Evolutionary conservation across 257 asterid species (phyloP).

Genomic region (Voacanga thouarsii): DNA sequence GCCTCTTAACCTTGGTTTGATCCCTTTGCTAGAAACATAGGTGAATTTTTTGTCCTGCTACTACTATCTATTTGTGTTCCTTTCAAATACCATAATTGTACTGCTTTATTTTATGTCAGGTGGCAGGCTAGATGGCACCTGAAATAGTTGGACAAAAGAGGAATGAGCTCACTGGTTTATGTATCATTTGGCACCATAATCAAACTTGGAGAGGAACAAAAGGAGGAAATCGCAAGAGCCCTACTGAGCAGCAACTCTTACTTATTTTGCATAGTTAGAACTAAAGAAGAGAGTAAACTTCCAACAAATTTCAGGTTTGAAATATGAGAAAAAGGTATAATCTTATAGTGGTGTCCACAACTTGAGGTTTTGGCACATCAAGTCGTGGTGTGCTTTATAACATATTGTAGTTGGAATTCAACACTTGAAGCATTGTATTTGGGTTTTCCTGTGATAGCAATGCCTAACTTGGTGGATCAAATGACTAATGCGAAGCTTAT

Average conservation of each 20-base stretch:
- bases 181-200: conserved; percentile 31
- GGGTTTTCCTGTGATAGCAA: conserved; percentile 25
- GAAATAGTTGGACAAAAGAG: conserved; percentile 22
- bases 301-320: conserved; percentile 9
- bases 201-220: conserved; percentile 16
- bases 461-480: conserved; percentile 23
- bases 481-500: conserved; percentile 26
- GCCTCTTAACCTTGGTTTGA: too few species aligned
- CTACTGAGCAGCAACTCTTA: conserved; percentile 3
- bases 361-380: conserved; percentile 25
- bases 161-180: conserved; percentile 21
- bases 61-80: too few species aligned
- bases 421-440: conserved; percentile 20
- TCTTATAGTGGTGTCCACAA: conserved; percentile 1
- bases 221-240: conserved; percentile 23
- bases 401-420: too few species aligned
- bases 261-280: conserved; percentile 29
- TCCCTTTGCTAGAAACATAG: too few species aligned
- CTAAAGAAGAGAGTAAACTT: conserved; percentile 23
- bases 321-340: conserved; percentile 12
- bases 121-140: conserved; percentile 9
- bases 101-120: conserved; percentile 11
- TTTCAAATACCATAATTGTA: too few species aligned
- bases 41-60: too few species aligned
- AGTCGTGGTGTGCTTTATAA: too few species aligned